Percentiles rank a stretch among this genome's conserved stretches.
Conservation (phyloP, 2,329 filamentous ascomycete species). For the Geosmithia flava region DNA sequence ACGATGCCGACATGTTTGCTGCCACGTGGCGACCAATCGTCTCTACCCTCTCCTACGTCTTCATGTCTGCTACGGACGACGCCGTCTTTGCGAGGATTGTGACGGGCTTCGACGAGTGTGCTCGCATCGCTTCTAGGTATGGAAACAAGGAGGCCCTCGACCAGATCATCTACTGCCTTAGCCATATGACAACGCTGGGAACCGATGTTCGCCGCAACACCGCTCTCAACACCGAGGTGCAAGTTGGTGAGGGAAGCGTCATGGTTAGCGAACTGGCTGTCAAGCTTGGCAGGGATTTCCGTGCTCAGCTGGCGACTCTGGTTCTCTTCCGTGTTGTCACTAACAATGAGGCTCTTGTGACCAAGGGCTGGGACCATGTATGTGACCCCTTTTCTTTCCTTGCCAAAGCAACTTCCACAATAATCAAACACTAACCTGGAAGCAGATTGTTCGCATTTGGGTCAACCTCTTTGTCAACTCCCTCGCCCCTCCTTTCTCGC, state of each 20-base stretch:
- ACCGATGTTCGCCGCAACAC: slow-evolving; percentile 69
- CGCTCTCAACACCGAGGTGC: slow-evolving; percentile 85
- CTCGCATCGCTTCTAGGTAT: slow-evolving; percentile 80
- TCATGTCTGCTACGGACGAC: slow-evolving; percentile 97
- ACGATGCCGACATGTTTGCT: slow-evolving; percentile 94
- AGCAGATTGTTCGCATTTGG: slow-evolving; percentile 77
- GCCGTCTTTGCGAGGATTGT: slow-evolving; percentile 89
- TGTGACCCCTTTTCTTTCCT: slow-evolving; percentile 15
- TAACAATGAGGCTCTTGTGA: slow-evolving; percentile 68
- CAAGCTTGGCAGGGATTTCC: slow-evolving; percentile 85
- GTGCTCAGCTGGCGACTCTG: slow-evolving; percentile 84
- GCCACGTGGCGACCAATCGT: slow-evolving; percentile 93
- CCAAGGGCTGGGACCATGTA: slow-evolving; percentile 67
- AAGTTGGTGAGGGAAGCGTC: slow-evolving; percentile 80
- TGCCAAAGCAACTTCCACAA: slow-evolving; percentile 1
- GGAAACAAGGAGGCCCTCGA: slow-evolving; percentile 77
- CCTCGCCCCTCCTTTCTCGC: slow-evolving; percentile 70
- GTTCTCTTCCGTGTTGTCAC: slow-evolving; percentile 90
- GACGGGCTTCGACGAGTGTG: slow-evolving; percentile 91
- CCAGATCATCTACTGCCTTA: slow-evolving; percentile 81
- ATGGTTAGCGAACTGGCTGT: slow-evolving; percentile 99
- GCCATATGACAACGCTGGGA: slow-evolving; percentile 80
- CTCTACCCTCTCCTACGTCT: slow-evolving; percentile 91
- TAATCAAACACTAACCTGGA: slow-evolving; percentile 20
- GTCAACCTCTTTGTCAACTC: slow-evolving; percentile 95